Evolutionary conservation across 2,329 filamentous ascomycete species (phyloP).

Genomic region (Lasiodiplodia sp.): DNA sequence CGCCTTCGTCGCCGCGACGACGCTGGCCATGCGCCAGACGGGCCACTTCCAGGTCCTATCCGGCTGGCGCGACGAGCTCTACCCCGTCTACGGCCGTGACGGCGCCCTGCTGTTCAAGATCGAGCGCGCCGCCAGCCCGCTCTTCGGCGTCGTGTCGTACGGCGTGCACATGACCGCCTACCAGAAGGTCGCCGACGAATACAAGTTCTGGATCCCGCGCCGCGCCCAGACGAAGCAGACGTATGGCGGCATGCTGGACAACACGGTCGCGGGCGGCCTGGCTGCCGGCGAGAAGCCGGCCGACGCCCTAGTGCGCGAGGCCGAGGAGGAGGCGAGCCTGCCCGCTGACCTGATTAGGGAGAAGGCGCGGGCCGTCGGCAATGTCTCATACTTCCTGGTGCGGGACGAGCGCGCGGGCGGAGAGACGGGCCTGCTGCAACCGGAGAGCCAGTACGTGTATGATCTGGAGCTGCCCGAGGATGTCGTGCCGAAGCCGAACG

Average conservation of each 20-base stretch:
- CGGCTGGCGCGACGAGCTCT: slow-evolving; percentile 52
- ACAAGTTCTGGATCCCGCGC: slow-evolving; percentile 85
- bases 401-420: slow-evolving; percentile 78
- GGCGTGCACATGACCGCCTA: slow-evolving; percentile 53
- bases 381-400: slow-evolving; percentile 85
- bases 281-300: slow-evolving; percentile 80
- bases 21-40: slow-evolving; percentile 72
- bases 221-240: slow-evolving; percentile 81
- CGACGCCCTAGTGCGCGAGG: slow-evolving; percentile 84
- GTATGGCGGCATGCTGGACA: slow-evolving; percentile 91
- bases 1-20: slow-evolving; percentile 62
- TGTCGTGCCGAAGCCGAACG: slow-evolving; percentile 76
- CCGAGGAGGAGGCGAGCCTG: slow-evolving; percentile 86
- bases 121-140: slow-evolving; percentile 50
- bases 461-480: slow-evolving; percentile 78
- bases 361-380: slow-evolving; percentile 67
- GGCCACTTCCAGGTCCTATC: slow-evolving; percentile 74
- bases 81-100: slow-evolving; percentile 49
- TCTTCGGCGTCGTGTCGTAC: slow-evolving; percentile 54
- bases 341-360: slow-evolving; percentile 72
- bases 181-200: slow-evolving; percentile 53
- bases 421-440: slow-evolving; percentile 82
- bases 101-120: slow-evolving; percentile 52
- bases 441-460: slow-evolving; percentile 91
- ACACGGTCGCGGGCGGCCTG: slow-evolving; percentile 88